Evolutionary conservation across 1,139 yeast species (phyloP).

Genomic region (Geotrichum aggregatum): DNA sequence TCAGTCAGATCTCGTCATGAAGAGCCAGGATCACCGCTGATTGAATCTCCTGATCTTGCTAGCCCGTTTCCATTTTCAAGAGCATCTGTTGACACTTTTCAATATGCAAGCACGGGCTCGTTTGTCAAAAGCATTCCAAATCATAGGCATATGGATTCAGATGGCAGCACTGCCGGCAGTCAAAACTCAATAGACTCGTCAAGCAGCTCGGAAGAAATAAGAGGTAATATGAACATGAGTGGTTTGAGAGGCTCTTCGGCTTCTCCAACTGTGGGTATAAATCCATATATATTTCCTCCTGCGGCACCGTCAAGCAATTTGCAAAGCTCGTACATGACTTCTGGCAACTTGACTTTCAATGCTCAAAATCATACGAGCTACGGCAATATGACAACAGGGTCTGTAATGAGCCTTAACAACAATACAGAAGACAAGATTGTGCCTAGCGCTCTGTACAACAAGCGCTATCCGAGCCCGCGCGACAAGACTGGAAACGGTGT

Average conservation of each 20-base stretch:
- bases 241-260: conserved; percentile 1
- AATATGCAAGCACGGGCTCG: neutral
- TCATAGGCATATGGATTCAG: neutral
- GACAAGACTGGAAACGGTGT: conserved; percentile 12
- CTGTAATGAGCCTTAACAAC: too few species aligned
- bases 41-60: neutral
- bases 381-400: too few species aligned
- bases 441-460: too few species aligned
- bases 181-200: neutral
- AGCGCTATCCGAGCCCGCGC: neutral
- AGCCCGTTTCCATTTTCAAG: neutral
- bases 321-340: too few species aligned
- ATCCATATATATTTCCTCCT: neutral
- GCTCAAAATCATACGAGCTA: too few species aligned
- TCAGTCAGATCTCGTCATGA: neutral
- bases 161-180: neutral
- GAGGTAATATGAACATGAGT: neutral
- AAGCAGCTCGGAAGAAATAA: neutral
- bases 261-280: neutral
- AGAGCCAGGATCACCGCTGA: neutral
- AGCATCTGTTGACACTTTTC: neutral
- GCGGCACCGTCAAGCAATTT: too few species aligned
- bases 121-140: neutral
- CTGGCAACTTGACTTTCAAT: too few species aligned
- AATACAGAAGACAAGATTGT: too few species aligned